Evolutionary conservation across 805 yeast species (phyloP).

Genomic region (Pichia deserticola): DNA sequence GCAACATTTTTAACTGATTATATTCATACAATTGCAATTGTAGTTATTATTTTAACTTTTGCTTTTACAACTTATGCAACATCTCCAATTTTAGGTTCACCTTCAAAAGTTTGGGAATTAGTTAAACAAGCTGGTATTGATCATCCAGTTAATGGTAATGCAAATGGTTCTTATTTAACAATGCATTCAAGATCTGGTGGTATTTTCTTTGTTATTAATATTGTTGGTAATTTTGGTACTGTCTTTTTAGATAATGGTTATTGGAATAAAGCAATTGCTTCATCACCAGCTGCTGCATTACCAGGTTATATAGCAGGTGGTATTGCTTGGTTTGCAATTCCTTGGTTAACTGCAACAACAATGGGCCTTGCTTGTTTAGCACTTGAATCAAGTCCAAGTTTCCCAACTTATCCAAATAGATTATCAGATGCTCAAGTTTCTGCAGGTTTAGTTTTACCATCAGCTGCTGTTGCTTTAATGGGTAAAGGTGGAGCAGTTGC

Average conservation of each 20-base stretch:
- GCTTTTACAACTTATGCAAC: conserved; percentile 74
- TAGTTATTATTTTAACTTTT: conserved; percentile 72
- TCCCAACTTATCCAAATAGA: conserved; percentile 73
- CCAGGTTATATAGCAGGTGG: conserved; percentile 90
- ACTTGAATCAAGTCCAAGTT: conserved; percentile 56
- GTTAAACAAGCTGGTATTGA: conserved; percentile 52
- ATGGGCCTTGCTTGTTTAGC: conserved; percentile 82
- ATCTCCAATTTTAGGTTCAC: conserved; percentile 68
- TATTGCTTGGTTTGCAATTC: conserved; percentile 86
- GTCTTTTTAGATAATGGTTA: conserved; percentile 83
- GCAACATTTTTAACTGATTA: conserved; percentile 79
- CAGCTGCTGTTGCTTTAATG: conserved; percentile 74
- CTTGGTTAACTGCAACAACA: conserved; percentile 73
- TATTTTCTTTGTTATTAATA: conserved; percentile 79
- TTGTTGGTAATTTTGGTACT: conserved; percentile 86
- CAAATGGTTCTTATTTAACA: conserved; percentile 81
- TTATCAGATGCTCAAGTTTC: conserved; percentile 62
- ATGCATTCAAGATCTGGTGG: conserved; percentile 84
- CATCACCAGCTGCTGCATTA: conserved; percentile 69
- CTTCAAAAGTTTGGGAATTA: conserved; percentile 69
- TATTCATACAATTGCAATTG: conserved; percentile 72
- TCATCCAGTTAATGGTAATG: conserved; percentile 70
- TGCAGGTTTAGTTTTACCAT: conserved; percentile 75
- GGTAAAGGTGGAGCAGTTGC: conserved; percentile 90
- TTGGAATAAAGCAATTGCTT: conserved; percentile 82